phyloP scores from a whole-genome alignment of 2,329 filamentous ascomycete species.

The Pseudopyrenochaeta lycopersici region DNA sequence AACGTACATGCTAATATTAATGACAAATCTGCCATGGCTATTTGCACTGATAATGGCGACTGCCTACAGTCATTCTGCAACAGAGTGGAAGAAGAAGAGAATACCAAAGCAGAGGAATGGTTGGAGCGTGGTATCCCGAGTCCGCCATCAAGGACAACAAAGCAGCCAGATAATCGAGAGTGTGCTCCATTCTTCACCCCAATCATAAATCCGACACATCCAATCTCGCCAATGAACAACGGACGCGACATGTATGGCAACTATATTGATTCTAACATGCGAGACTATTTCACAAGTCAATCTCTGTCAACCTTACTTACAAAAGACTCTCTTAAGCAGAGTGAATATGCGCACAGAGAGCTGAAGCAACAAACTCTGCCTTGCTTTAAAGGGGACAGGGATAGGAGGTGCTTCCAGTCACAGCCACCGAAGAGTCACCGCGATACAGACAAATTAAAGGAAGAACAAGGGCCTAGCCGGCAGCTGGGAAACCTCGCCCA shows the following conservation, averaged over 20 bases:
- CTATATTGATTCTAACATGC: conserved; percentile 16
- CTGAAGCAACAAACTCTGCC: background rate
- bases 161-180: conserved; percentile 3
- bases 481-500: too few relatives aligned
- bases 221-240: conserved; percentile 18
- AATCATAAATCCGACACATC: conserved; percentile 1
- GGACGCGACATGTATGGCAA: conserved; percentile 24
- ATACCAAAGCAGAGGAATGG: conserved; percentile 6
- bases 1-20: too few relatives aligned
- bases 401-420: too few relatives aligned
- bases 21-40: background rate
- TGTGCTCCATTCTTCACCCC: conserved; percentile 3
- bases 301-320: background rate
- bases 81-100: background rate
- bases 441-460: too few relatives aligned
- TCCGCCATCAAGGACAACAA: background rate
- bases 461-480: too few relatives aligned
- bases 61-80: background rate
- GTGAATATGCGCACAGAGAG: background rate
- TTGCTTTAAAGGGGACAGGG: background rate
- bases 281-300: conserved; percentile 6
- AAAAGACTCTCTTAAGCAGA: background rate
- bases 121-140: conserved; percentile 2
- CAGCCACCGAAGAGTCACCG: too few relatives aligned
- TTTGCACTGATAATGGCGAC: background rate